Base-by-base conservation (phyloP, 2,329 filamentous ascomycete genomes). In the Claviceps sp. region DNA sequence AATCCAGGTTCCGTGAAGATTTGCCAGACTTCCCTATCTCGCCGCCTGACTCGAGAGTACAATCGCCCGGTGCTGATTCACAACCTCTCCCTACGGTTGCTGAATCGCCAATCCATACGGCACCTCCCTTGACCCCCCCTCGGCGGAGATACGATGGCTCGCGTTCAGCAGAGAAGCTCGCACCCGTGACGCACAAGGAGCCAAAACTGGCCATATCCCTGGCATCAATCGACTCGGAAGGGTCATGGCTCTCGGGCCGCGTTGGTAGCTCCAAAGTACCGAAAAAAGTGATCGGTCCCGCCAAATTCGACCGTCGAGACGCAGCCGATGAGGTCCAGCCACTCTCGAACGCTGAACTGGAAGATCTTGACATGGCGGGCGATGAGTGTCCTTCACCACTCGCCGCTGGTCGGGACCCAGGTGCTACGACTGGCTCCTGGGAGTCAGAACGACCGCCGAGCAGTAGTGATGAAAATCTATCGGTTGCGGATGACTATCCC, bases 151-250 rank as follows among this genome's bases (percentile, higher is more conserved):
- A 76, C 54, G 73, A 75, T 68, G 47, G 74, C 4, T 71, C 73
- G 3, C 70, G 68, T 2, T 75, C 73, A 17, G 68, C 66, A 9
- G 68, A 71, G 51, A 66, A 64, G 37, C 70, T 69, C 2, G 59
- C 58, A 43, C 56, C 51, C 17, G 57, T 60, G 4, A 60, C 61
- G 22, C 82, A 76, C 5, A 80, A 73, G 17, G 82, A 76, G 58
- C 76, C 70, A 38, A 77, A 89, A 61, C 73, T 89, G 62, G 88
- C 89, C 34, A 85, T 90, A 65, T 97, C 91, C 0, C 75, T 97
- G 17, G 93, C 89, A 2, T 96, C 90, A 0, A 88, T 97, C 53
- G 93, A 96, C 62, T 96, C 90, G 0, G 93, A 98, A 70, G 93
- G 80, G 4, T 96, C 90, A 0, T 98, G 93, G 93, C 81, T 98